A percentile compares a stretch with the other conserved stretches of the same genome.
Evolutionary conservation across 768 basidiomycete species (phyloP).

Genomic region (Jaapia argillacea): DNA sequence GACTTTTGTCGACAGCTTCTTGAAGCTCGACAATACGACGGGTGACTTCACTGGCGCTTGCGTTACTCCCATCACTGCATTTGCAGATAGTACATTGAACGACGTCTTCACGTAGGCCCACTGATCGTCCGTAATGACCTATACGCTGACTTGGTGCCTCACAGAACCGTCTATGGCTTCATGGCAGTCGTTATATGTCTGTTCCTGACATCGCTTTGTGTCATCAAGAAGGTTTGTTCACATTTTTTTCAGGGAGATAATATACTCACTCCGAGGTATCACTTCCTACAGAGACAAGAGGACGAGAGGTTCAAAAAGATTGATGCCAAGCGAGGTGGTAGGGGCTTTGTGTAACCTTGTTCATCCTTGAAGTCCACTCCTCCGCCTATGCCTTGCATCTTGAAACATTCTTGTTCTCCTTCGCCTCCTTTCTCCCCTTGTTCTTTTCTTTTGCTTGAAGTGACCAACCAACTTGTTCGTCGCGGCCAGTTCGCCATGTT

Average conservation of each 20-base stretch:
- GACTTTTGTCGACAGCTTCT: slow-evolving; percentile 25
- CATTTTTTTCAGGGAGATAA: background rate
- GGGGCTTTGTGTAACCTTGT: slow-evolving; percentile 76
- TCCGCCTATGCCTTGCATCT: too few species aligned
- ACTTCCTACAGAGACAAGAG: slow-evolving; percentile 51
- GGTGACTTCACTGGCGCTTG: slow-evolving; percentile 48
- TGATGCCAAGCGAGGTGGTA: slow-evolving; percentile 80
- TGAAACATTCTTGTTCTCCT: too few species aligned
- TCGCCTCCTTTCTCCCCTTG: too few species aligned
- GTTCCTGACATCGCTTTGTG: slow-evolving; percentile 73
- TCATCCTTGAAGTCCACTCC: too few species aligned
- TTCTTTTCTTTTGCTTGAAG: too few species aligned
- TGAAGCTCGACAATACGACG: slow-evolving; percentile 27
- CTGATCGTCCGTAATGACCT: background rate
- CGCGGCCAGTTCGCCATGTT: too few species aligned
- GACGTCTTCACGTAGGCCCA: slow-evolving; percentile 71
- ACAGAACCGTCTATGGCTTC: slow-evolving; percentile 49
- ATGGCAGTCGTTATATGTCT: slow-evolving; percentile 71
- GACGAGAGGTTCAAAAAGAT: slow-evolving; percentile 82
- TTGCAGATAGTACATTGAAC: slow-evolving; percentile 67
- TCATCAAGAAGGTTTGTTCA: slow-evolving; percentile 72
- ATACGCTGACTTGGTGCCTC: background rate
- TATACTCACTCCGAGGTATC: background rate
- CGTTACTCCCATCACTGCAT: slow-evolving; percentile 54
- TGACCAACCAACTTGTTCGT: too few species aligned